Conservation (phyloP, 2,329 filamentous ascomycete genomes). For the Fusarium euwallaceae region DNA sequence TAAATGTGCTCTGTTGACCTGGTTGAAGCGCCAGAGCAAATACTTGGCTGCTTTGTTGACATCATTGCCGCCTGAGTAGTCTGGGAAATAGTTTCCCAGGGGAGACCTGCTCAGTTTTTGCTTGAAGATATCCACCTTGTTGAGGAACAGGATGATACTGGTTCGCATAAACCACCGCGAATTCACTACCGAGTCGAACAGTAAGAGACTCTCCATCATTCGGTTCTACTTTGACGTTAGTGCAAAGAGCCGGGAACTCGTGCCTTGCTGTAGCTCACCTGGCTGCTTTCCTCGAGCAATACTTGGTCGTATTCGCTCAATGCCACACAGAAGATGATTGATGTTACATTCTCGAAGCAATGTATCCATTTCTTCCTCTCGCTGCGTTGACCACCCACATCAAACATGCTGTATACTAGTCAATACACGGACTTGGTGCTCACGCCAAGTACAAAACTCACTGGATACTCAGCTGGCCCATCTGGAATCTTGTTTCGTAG, state of each 20-base stretch:
- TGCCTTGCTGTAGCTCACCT: constrained; percentile 63
- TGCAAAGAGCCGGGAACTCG: not conserved
- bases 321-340: constrained; percentile 99
- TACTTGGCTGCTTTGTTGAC: constrained; percentile 99
- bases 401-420: constrained; percentile 84
- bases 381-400: constrained; percentile 96
- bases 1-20: constrained; percentile 95
- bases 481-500: constrained; percentile 98
- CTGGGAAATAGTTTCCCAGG: constrained; percentile 94
- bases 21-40: constrained; percentile 97
- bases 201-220: constrained; percentile 97
- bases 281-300: constrained; percentile 94
- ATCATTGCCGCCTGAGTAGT: constrained; percentile 97
- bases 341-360: constrained; percentile 99
- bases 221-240: constrained; percentile 77
- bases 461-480: constrained; percentile 99
- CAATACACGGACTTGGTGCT: constrained; percentile 27
- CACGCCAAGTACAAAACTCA: constrained; percentile 63
- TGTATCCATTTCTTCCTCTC: constrained; percentile 99
- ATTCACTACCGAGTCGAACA: constrained; percentile 99
- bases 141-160: constrained; percentile 97
- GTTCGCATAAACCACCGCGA: constrained; percentile 99
- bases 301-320: constrained; percentile 99
- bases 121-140: constrained; percentile 99
- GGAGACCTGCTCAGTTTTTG: constrained; percentile 92